phyloP scores from a whole-genome alignment of 2,329 filamentous ascomycete species.

The Apiospora koreana region DNA sequence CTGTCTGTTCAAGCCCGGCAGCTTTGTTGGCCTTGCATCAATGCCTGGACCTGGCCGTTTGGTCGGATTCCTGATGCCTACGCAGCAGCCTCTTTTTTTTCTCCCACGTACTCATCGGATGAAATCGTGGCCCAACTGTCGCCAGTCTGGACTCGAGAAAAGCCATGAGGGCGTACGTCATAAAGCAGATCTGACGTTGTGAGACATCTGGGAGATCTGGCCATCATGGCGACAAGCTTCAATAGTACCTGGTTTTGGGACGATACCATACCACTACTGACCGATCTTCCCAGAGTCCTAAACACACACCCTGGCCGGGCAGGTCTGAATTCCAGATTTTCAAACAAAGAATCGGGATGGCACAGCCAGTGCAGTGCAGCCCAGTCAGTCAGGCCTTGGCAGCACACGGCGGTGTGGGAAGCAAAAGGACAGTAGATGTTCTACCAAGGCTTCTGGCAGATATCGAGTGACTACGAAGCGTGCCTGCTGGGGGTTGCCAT shows the following conservation, averaged over 20 bases:
- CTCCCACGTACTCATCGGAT: neutral
- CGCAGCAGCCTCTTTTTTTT: neutral
- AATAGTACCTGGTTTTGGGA: constrained; percentile 7
- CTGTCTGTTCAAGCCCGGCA: constrained; percentile 19
- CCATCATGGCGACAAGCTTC: constrained; percentile 1
- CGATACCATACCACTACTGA: neutral
- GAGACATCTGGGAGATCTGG: constrained; percentile 12
- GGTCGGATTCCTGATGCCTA: neutral
- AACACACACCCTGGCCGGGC: neutral
- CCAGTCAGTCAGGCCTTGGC: neutral
- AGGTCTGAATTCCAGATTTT: neutral
- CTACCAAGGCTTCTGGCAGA: neutral
- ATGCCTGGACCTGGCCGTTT: constrained; percentile 30
- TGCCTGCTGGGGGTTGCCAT: constrained; percentile 3
- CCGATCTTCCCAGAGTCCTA: neutral
- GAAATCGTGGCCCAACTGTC: neutral
- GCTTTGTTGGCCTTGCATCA: constrained; percentile 35
- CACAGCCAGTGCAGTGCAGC: constrained; percentile 5
- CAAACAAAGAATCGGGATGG: neutral
- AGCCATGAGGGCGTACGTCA: constrained; percentile 19
- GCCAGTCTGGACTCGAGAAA: neutral
- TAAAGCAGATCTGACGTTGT: constrained; percentile 20
- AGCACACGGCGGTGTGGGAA: constrained; percentile 8
- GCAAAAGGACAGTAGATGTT: neutral
- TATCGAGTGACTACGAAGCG: neutral